phyloP scores from a whole-genome alignment of 2,329 filamentous ascomycete species.

The Xylaria hypoxylon region DNA sequence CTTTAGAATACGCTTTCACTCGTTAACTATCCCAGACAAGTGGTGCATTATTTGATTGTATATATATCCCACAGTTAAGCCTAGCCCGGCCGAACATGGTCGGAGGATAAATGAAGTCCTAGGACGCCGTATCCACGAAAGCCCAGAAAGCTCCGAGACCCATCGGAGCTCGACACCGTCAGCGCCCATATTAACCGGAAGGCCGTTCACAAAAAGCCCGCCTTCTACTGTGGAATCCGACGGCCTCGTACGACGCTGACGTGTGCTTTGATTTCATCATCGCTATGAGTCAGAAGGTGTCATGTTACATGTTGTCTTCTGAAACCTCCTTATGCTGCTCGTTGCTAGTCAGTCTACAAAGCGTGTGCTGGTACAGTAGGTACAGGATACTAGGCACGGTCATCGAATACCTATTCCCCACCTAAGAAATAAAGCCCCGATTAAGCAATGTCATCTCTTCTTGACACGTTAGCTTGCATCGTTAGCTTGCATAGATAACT shows the following conservation, averaged over 20 bases:
- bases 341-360: too few species aligned
- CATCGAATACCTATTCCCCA: too few species aligned
- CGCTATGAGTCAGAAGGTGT: background rate
- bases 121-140: background rate
- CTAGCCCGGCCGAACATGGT: constrained; percentile 6
- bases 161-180: constrained; percentile 33
- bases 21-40: background rate
- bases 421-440: background rate
- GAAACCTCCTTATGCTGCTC: background rate
- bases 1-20: background rate
- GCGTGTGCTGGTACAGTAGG: background rate
- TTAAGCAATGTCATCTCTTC: background rate
- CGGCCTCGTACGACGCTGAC: constrained; percentile 1
- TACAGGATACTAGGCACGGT: too few species aligned
- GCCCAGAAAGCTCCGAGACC: constrained; percentile 31
- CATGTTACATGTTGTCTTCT: background rate
- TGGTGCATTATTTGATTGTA: background rate
- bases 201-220: background rate
- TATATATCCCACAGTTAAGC: constrained; percentile 23
- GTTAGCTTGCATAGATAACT: background rate
- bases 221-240: background rate
- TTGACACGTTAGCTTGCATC: background rate
- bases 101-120: constrained; percentile 19
- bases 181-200: background rate
- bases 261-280: constrained; percentile 1